phyloP scores from a whole-genome alignment of 1,284 basidiomycete genomes.

The Ustilago esculenta region DNA sequence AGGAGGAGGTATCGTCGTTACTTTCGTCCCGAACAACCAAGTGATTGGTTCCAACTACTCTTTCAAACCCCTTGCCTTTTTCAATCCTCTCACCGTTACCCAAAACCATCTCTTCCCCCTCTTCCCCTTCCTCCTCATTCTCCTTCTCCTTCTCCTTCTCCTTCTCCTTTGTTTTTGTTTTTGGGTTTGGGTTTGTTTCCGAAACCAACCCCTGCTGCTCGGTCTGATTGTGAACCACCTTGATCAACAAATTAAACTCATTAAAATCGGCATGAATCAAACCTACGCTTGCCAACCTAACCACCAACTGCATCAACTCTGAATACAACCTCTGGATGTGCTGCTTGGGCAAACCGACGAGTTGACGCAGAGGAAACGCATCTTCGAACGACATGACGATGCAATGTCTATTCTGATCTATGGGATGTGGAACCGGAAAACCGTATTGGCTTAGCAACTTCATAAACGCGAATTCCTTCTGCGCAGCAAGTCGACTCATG shows the following conservation, averaged over 20 bases:
- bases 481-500: conserved; percentile 92
- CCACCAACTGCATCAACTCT: conserved; percentile 91
- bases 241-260: conserved; percentile 98
- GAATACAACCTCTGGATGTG: conserved; percentile 85
- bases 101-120: no score
- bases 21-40: no score
- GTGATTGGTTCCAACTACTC: no score
- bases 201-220: conserved; percentile 24
- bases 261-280: conserved; percentile 99
- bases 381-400: conserved; percentile 96
- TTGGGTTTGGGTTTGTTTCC: no score
- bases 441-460: conserved; percentile 94
- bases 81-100: no score
- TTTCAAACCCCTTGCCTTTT: no score
- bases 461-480: conserved; percentile 99
- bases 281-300: conserved; percentile 89
- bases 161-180: conserved; percentile 2
- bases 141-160: conserved; percentile 15
- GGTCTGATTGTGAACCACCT: conserved; percentile 65
- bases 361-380: conserved; percentile 94
- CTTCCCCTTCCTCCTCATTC: conserved; percentile 35
- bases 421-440: conserved; percentile 91
- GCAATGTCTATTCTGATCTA: conserved; percentile 93
- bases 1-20: conserved; percentile 69
- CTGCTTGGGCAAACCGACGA: conserved; percentile 79